Evolutionary conservation across 176 grass and related monocot species (phyloP).

Genomic region (Carex littledalei): DNA sequence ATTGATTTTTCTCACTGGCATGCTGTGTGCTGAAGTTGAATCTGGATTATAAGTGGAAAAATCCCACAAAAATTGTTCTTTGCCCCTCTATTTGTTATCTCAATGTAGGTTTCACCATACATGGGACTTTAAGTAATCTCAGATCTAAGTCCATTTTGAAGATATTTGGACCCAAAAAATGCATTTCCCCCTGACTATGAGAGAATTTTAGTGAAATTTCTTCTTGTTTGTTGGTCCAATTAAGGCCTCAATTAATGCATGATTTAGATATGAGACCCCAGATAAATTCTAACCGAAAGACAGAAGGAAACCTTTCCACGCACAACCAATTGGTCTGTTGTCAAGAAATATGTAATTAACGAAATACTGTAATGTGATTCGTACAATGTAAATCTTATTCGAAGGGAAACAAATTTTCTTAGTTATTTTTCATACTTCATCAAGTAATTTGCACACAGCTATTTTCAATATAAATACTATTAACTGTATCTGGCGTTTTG

Average conservation of each 20-base stretch:
- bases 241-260: neutral
- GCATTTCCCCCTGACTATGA: neutral
- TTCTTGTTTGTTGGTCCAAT: neutral
- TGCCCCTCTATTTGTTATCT: neutral
- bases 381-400: neutral
- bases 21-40: slow-evolving; percentile 1
- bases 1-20: neutral
- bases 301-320: neutral
- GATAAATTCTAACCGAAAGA: neutral
- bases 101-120: neutral
- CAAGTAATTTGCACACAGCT: neutral
- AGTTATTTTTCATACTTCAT: neutral
- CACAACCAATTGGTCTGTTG: neutral
- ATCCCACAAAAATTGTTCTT: neutral
- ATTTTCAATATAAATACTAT: neutral
- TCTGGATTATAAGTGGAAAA: neutral
- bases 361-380: neutral
- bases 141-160: neutral
- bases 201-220: neutral
- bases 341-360: neutral
- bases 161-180: neutral
- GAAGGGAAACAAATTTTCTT: neutral
- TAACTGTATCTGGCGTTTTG: neutral
- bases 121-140: neutral
- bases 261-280: neutral